A percentile compares a stretch with the other conserved stretches of the same genome.
These are phyloP conservation scores for Persicaria tinctoria DNA, from an alignment of 148 eudicot genomes.

Conservation along the genomic window DNA sequence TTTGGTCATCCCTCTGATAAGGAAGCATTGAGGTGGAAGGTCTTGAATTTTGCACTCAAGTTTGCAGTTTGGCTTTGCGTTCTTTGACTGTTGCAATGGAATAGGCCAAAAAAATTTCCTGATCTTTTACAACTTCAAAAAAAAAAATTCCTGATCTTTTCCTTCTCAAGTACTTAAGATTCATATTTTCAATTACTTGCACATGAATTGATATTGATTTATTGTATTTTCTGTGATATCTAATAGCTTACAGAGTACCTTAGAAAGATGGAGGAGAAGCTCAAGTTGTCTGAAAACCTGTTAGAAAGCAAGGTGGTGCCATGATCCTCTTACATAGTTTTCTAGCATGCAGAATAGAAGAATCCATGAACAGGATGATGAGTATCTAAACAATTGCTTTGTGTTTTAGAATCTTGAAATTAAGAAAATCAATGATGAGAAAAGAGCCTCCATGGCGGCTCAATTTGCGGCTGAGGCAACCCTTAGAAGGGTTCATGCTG, in stretches of 20 bases:
- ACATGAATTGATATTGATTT: conserved; percentile 11
- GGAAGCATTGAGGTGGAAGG: neutral
- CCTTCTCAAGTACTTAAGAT: no score
- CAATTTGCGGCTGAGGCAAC: conserved; percentile 84
- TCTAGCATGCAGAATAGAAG: neutral
- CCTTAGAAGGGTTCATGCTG: conserved; percentile 74
- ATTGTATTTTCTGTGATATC: neutral
- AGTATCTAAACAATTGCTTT: neutral
- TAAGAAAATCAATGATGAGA: conserved; percentile 69
- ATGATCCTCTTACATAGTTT: conserved; percentile 5
- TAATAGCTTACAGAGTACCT: conserved; percentile 58
- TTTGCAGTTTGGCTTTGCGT: neutral
- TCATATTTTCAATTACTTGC: no score
- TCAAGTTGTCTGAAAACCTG: conserved; percentile 59
- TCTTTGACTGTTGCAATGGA: neutral
- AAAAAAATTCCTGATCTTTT: conserved; percentile 4
- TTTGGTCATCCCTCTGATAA: neutral
- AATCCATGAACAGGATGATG: neutral
- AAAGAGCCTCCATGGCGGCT: conserved; percentile 78
- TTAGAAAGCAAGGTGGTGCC: conserved; percentile 53
- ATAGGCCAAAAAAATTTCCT: conserved; percentile 12
- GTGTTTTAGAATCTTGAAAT: conserved; percentile 59
- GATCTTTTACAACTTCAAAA: neutral
- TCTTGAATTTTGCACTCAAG: neutral
- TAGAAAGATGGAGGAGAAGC: conserved; percentile 54